These are phyloP conservation scores for Niebla homalea DNA, from an alignment of 495 filamentous ascomycete species.

Conservation along the genomic window DNA sequence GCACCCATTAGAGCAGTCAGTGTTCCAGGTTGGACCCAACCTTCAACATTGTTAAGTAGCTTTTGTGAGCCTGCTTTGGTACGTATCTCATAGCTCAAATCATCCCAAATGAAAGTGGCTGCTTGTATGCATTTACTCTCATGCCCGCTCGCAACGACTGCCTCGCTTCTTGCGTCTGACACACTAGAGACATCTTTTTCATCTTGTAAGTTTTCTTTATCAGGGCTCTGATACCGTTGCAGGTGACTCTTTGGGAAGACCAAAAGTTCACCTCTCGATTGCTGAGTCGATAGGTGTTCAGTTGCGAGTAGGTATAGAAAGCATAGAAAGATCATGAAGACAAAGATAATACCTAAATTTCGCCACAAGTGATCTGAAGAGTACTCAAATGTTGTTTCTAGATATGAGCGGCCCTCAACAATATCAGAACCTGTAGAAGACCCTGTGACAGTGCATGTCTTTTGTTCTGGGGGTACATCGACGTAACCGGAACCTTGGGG, in stretches of 20 bases:
- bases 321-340: slow-evolving; percentile 41
- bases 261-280: slow-evolving; percentile 55
- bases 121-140: slow-evolving; percentile 41
- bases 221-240: slow-evolving; percentile 37
- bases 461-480: slow-evolving; percentile 36
- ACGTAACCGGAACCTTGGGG: slow-evolving; percentile 49
- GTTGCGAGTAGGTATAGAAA: slow-evolving; percentile 46
- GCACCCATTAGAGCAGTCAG: slow-evolving; percentile 57
- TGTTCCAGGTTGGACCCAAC: slow-evolving; percentile 57
- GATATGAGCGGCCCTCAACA: slow-evolving; percentile 41
- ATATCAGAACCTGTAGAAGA: slow-evolving; percentile 33
- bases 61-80: slow-evolving; percentile 43
- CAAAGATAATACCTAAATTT: slow-evolving; percentile 47
- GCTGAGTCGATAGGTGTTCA: slow-evolving; percentile 56
- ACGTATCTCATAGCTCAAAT: slow-evolving; percentile 63
- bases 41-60: slow-evolving; percentile 50
- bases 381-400: slow-evolving; percentile 40
- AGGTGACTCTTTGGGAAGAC: slow-evolving; percentile 52
- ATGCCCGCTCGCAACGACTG: slow-evolving; percentile 17
- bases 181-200: slow-evolving; percentile 27
- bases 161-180: slow-evolving; percentile 15
- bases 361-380: slow-evolving; percentile 44
- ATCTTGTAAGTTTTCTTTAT: slow-evolving; percentile 32
- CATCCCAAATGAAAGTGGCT: slow-evolving; percentile 62
- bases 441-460: slow-evolving; percentile 47